Conservation (phyloP, 2,329 filamentous ascomycete genomes). For the Zymoseptoria pseudotritici region DNA sequence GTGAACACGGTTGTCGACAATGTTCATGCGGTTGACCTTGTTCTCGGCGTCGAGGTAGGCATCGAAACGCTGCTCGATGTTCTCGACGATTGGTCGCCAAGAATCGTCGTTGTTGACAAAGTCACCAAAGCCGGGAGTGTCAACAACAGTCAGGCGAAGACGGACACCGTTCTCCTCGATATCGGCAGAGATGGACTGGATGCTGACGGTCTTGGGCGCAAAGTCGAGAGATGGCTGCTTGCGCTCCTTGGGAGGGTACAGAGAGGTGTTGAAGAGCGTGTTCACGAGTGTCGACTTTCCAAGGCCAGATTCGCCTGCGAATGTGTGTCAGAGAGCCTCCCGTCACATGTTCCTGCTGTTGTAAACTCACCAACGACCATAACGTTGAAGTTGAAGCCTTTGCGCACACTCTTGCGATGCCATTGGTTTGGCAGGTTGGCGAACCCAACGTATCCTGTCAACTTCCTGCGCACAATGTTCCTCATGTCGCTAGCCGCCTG, state of each 20-base stretch:
- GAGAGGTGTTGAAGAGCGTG: conserved; percentile 98
- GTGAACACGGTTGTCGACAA: conserved; percentile 97
- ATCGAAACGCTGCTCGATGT: conserved; percentile 98
- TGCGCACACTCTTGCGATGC: conserved; percentile 99
- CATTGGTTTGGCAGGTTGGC: conserved; percentile 99
- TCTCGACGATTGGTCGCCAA: conserved; percentile 97
- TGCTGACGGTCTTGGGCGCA: conserved; percentile 72
- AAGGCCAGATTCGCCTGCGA: conserved; percentile 88
- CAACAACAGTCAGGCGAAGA: conserved; percentile 90
- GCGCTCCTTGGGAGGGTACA: conserved; percentile 97
- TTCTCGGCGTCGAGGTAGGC: conserved; percentile 98
- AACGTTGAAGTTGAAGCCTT: conserved; percentile 99
- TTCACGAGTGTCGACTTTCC: conserved; percentile 99
- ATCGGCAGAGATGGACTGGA: conserved; percentile 48
- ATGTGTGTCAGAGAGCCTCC: conserved; percentile 10
- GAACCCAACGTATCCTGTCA: conserved; percentile 97
- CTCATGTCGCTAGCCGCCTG: conserved; percentile 53
- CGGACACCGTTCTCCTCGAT: conserved; percentile 98
- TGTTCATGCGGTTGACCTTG: conserved; percentile 99
- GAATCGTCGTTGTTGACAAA: conserved; percentile 99
- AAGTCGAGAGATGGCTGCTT: conserved; percentile 96
- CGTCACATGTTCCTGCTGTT: not conserved
- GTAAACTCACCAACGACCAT: conserved; percentile 92
- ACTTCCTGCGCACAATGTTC: conserved; percentile 96
- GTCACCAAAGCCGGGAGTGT: conserved; percentile 96